Conservation (phyloP, 257 asterid species). For the Parsonsia alboflavescens region DNA sequence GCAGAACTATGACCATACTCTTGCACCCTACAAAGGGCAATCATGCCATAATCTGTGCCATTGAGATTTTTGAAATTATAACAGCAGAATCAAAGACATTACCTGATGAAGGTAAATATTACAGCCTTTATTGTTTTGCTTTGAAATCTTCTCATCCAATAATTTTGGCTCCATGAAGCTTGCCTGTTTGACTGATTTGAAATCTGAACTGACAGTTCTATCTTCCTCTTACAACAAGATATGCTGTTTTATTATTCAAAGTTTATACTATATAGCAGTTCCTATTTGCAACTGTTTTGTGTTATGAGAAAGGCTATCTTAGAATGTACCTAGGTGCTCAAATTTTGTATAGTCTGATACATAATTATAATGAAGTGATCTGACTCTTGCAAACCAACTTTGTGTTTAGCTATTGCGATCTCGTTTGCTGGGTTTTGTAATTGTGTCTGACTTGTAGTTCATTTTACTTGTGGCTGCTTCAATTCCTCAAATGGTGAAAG, state of each 20-base stretch:
- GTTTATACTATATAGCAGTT: background rate
- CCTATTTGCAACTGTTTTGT: background rate
- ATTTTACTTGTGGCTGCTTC: background rate
- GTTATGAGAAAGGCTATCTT: background rate
- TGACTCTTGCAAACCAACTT: background rate
- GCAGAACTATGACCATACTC: slow-evolving; percentile 76
- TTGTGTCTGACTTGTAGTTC: no score
- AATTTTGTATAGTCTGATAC: background rate
- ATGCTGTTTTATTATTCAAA: background rate
- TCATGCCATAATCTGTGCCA: slow-evolving; percentile 64
- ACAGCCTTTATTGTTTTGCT: background rate
- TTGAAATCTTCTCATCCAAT: background rate
- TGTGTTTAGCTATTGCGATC: background rate
- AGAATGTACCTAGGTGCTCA: background rate
- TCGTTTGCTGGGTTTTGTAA: background rate
- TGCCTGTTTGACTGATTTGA: background rate
- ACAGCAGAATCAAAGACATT: slow-evolving; percentile 79
- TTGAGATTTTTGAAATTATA: slow-evolving; percentile 81
- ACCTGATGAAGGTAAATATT: slow-evolving; percentile 64
- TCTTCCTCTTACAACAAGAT: background rate
- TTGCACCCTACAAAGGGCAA: slow-evolving; percentile 64
- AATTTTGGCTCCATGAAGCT: background rate
- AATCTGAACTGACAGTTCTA: background rate
- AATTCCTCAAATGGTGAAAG: background rate
- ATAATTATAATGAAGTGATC: background rate